These are phyloP conservation scores for Rhodotorula sp. DNA, from an alignment of 1,284 basidiomycete species.

Conservation along the genomic window DNA sequence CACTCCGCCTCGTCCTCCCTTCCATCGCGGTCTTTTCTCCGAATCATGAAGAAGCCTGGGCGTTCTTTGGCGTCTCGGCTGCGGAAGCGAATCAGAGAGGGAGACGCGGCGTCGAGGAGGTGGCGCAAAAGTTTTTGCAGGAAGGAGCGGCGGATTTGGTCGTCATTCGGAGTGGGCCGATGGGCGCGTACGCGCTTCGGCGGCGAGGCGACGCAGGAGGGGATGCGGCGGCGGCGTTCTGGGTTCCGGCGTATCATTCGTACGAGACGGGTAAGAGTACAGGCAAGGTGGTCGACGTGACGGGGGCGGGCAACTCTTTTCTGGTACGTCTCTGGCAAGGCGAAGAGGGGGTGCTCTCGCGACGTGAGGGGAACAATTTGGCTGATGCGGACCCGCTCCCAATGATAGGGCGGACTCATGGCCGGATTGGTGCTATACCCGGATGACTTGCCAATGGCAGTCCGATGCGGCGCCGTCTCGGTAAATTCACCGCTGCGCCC, in stretches of 20 bases:
- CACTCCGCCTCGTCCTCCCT: slow-evolving; percentile 63
- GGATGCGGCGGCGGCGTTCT: slow-evolving; percentile 53
- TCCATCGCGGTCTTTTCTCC: slow-evolving; percentile 54
- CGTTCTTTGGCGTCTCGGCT: slow-evolving; percentile 45
- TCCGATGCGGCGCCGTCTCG: slow-evolving; percentile 20
- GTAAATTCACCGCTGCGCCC: neutral
- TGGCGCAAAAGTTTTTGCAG: slow-evolving; percentile 37
- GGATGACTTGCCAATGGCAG: slow-evolving; percentile 17
- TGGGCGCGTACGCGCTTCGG: slow-evolving; percentile 68
- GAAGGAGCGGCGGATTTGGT: slow-evolving; percentile 55
- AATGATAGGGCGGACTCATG: slow-evolving; percentile 41
- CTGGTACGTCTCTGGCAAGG: slow-evolving; percentile 59
- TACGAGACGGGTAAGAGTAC: slow-evolving; percentile 48
- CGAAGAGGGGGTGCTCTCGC: too few species aligned
- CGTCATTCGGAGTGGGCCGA: slow-evolving; percentile 71
- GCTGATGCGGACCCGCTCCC: slow-evolving; percentile 54
- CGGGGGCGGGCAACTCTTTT: slow-evolving; percentile 85
- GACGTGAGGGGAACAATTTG: too few species aligned
- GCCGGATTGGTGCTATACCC: slow-evolving; percentile 38
- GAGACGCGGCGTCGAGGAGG: slow-evolving; percentile 32
- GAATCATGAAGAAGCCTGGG: slow-evolving; percentile 55
- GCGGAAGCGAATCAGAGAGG: slow-evolving; percentile 11
- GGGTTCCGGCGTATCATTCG: slow-evolving; percentile 78
- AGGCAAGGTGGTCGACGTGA: slow-evolving; percentile 72
- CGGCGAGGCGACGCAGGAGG: slow-evolving; percentile 45